These are phyloP conservation scores for Ganoderma multipileum DNA, from an alignment of 1,284 basidiomycete genomes.

Conservation along the genomic window DNA sequence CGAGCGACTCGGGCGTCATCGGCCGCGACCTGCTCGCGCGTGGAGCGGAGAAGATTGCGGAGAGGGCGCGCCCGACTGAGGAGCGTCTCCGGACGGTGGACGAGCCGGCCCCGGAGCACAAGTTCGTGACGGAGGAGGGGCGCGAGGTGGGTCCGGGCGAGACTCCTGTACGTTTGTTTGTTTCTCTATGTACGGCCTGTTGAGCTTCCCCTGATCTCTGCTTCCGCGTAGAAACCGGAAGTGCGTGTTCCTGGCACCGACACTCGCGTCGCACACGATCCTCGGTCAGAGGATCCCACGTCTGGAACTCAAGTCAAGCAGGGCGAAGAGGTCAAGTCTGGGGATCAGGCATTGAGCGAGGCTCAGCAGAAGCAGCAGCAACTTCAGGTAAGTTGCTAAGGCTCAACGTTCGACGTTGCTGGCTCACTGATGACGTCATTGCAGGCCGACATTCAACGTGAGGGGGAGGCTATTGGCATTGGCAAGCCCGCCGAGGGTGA, in stretches of 20 bases:
- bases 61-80: constrained; percentile 70
- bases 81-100: constrained; percentile 74
- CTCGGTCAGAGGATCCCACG: constrained; percentile 38
- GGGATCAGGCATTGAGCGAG: constrained; percentile 38
- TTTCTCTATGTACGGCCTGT: constrained; percentile 36
- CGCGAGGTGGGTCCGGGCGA: constrained; percentile 46
- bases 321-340: constrained; percentile 45
- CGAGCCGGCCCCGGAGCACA: constrained; percentile 69
- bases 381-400: constrained; percentile 29
- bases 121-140: constrained; percentile 62
- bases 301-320: constrained; percentile 34
- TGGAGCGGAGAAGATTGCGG: constrained; percentile 79
- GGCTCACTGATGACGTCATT: neutral
- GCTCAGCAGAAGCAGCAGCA: constrained; percentile 32
- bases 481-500: constrained; percentile 33
- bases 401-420: no score
- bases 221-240: constrained; percentile 46
- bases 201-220: constrained; percentile 9
- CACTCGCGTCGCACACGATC: constrained; percentile 53
- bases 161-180: constrained; percentile 42
- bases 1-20: constrained; percentile 82
- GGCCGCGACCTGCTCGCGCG: constrained; percentile 89
- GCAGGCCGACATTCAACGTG: constrained; percentile 36
- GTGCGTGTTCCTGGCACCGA: constrained; percentile 53
- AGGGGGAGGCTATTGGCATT: constrained; percentile 25